Evolutionary conservation across 2,329 filamentous ascomycete genomes (phyloP), one percentile per base, ranked within the genome.

Genomic region (Botrytis sinoallii): DNA sequence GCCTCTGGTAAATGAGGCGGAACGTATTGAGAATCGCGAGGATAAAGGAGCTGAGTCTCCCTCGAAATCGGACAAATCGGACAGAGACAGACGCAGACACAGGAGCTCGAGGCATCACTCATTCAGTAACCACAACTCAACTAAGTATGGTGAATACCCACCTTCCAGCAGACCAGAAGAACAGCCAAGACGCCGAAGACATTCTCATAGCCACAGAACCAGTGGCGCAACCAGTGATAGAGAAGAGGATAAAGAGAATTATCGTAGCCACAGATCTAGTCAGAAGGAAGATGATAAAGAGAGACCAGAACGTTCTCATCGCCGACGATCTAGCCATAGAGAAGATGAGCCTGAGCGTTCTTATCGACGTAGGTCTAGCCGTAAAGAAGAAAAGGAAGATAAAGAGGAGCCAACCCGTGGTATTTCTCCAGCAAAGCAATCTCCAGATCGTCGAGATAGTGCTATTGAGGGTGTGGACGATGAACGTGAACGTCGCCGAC

Each of bases 381-480:
- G 59, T 29, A 65, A 71, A 52, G 59, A 63, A 20, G 71, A 69
- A 52, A 72, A 44, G 55, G 44, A 52, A 22, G 48, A 55, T n/a
- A 63, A 48, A 42, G 32, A 70, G n/a, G 71, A 70, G 48, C n/a
- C n/a, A 35, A 29, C 25, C 12, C 55, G 65, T 32, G 59, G 14
- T n/a, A 67, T 55, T 38, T 73, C 72, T 40, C 72, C 40, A 61
- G 75, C 42, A 70, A 71, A 25, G 74, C 66, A 67, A 32, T 60
- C 64, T 63, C 75, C 78, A 12, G 71, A 63, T 40, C 76, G 78
- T 25, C 77, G 78, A 60, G 79, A 81, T 70, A 81, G 79, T 65
- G 80, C 78, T 14, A 73, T 79, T 16, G 79, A 77, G 55, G 75
- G 74, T 38, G 78, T 78, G 10, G 80, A 76, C 42, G 72, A 74